Evolutionary conservation across 768 basidiomycete genomes (phyloP), one percentile per base, ranked within the genome.

Genomic region (Lyophyllum atratum): DNA sequence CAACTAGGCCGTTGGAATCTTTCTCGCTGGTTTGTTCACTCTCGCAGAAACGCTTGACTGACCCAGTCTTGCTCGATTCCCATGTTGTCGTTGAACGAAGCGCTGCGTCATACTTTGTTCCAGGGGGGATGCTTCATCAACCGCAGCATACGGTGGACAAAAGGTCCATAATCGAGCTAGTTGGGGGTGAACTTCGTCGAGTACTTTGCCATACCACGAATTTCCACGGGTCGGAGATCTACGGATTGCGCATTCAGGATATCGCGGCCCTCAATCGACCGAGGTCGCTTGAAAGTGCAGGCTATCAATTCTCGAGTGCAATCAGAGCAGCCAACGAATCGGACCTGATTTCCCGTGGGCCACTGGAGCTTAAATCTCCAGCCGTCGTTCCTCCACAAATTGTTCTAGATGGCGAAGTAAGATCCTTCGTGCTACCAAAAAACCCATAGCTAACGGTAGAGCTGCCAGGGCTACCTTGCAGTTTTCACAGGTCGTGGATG

Each of bases 401-500:
- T 19, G 68, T 69, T 19, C 47, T 71, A 7, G 70, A 71, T 49
- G 49, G 60, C 25, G 61, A 68, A 50, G 70, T 68, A 31, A 24
- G 37, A n/a, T 25, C 19, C 8, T 28, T 17, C 17, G 47, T 19
- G n/a, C 26, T 15, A 37, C 14, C 6, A 15, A 7, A 10, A n/a
- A 28, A 17, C 22, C 45, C 11, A 26, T 11, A n/a, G 40, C 40
- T 47, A 21, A 37, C 1, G 4, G 19, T 12, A 24, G n/a, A n/a
- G 17, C 7, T 9, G 9, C 4, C 33, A 69, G 70, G 70, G 70
- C 19, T 51, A 66, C 15, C 48, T 71, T 0, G 70, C 68, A 17
- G 70, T 69, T 14, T 71, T 68, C 47, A 69, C 66, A 1, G 70
- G 70, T 3, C 62, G 70, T 39, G 70, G 66, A 0, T 71, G 70